Percentiles rank a stretch among this genome's conserved stretches.
These are phyloP conservation scores for Waltergamsia citrina DNA, from an alignment of 2,329 filamentous ascomycete genomes.

Conservation along the genomic window DNA sequence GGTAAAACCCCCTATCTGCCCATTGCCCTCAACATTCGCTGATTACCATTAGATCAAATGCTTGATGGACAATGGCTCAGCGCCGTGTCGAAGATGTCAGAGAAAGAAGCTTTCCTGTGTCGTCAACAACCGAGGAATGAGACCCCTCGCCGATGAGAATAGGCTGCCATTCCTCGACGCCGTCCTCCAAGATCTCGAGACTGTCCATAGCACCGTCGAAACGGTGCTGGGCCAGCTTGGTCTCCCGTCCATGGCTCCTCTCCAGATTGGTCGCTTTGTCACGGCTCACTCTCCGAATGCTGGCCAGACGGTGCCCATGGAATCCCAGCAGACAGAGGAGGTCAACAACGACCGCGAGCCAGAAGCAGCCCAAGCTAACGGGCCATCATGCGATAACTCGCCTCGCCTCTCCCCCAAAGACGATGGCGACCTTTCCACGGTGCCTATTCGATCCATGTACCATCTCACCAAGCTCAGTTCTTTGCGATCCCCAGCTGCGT, in stretches of 20 bases:
- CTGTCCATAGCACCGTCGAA: constrained; percentile 6
- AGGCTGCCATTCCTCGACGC: constrained; percentile 7
- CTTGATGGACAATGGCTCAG: too few species aligned
- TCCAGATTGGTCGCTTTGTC: not conserved
- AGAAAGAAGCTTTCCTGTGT: too few species aligned
- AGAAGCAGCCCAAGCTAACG: constrained; percentile 4
- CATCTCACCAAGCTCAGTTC: constrained; percentile 25
- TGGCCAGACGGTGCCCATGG: too few species aligned
- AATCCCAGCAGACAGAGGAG: not conserved
- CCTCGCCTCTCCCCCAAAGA: constrained; percentile 12
- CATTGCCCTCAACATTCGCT: too few species aligned
- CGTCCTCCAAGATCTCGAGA: constrained; percentile 8
- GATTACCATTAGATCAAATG: too few species aligned
- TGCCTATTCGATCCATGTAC: constrained; percentile 28
- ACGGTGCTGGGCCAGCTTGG: constrained; percentile 1
- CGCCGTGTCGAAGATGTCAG: too few species aligned
- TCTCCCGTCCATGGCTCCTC: not conserved
- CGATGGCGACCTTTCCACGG: constrained; percentile 24
- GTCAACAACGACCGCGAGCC: not conserved
- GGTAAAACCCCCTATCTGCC: too few species aligned
- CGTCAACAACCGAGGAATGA: not conserved
- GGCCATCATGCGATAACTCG: constrained; percentile 12
- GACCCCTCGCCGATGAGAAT: too few species aligned
- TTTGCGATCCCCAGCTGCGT: constrained; percentile 21
- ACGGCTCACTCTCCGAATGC: not conserved